Evolutionary conservation across 2,329 filamentous ascomycete genomes (phyloP).

Genomic region (Onygena corvina): DNA sequence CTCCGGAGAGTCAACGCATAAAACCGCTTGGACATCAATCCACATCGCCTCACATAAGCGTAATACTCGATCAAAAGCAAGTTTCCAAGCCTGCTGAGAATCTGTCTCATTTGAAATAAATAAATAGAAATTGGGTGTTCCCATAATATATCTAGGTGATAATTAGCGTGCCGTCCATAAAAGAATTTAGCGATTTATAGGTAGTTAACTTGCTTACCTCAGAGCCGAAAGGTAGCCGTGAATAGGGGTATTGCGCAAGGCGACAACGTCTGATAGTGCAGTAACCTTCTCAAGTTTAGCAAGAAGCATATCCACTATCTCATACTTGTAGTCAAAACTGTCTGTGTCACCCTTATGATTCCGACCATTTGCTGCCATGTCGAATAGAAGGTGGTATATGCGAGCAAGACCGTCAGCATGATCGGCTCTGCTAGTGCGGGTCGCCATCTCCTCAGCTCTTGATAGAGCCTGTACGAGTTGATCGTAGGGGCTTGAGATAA

Average conservation of each 20-base stretch:
- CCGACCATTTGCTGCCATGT: constrained; percentile 38
- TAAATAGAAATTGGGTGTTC: constrained; percentile 30
- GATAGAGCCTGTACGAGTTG: constrained; percentile 24
- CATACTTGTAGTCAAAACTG: constrained; percentile 31
- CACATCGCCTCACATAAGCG: constrained; percentile 58
- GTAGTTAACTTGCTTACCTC: constrained; percentile 33
- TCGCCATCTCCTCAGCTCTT: constrained; percentile 30
- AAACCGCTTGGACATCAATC: constrained; percentile 58
- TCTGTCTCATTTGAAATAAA: constrained; percentile 21
- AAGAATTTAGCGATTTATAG: too few relatives aligned
- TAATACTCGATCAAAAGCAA: constrained; percentile 41
- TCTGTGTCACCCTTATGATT: not conserved
- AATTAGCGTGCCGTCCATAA: not conserved
- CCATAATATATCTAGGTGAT: constrained; percentile 37
- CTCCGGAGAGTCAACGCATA: constrained; percentile 92
- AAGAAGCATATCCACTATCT: constrained; percentile 48
- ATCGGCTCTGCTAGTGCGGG: constrained; percentile 66
- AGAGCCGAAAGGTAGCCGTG: constrained; percentile 60
- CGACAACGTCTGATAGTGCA: constrained; percentile 47
- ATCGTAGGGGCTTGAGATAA: not conserved
- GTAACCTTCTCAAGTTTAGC: constrained; percentile 54
- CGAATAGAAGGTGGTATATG: constrained; percentile 57
- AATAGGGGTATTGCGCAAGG: constrained; percentile 54
- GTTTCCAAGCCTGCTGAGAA: constrained; percentile 22
- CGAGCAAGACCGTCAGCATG: constrained; percentile 85